A percentile compares a stretch with the other conserved stretches of the same genome.
Evolutionary conservation across 768 basidiomycete species (phyloP).

Genomic region (Tulasnella sp.): DNA sequence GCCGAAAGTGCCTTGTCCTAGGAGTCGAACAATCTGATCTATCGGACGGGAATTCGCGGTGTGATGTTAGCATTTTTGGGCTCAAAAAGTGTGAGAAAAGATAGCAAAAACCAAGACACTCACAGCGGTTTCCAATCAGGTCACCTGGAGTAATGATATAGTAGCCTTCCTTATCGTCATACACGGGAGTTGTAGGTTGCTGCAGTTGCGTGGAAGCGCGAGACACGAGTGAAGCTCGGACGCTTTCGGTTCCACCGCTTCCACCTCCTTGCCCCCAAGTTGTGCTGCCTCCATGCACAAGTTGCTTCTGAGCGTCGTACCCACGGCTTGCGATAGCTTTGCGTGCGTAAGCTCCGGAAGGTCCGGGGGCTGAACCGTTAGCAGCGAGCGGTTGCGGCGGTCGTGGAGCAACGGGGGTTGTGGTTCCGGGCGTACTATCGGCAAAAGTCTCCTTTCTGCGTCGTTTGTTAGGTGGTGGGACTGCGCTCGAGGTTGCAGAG

Average conservation of each 20-base stretch:
- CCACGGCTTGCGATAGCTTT: slow-evolving; percentile 35
- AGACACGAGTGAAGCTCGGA: slow-evolving; percentile 41
- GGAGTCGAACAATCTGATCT: slow-evolving; percentile 90
- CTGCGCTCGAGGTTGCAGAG: slow-evolving; percentile 52
- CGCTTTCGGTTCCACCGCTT: slow-evolving; percentile 33
- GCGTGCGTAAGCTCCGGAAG: slow-evolving; percentile 34
- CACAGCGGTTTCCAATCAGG: slow-evolving; percentile 83
- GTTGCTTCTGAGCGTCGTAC: slow-evolving; percentile 32
- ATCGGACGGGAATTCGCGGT: slow-evolving; percentile 33
- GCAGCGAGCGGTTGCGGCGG: slow-evolving; percentile 56
- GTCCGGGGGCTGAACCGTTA: slow-evolving; percentile 41
- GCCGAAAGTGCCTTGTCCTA: slow-evolving; percentile 98
- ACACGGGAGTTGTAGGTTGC: slow-evolving; percentile 65
- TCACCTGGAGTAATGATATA: slow-evolving; percentile 94
- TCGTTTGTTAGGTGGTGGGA: slow-evolving; percentile 76
- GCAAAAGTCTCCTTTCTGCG: slow-evolving; percentile 77
- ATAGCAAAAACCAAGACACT: slow-evolving; percentile 42
- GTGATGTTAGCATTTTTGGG: slow-evolving; percentile 18
- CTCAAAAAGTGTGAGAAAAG: slow-evolving; percentile 32
- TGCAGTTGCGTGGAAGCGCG: slow-evolving; percentile 41
- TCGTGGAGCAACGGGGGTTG: slow-evolving; percentile 63
- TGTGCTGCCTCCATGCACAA: slow-evolving; percentile 4
- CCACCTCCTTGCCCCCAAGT: slow-evolving; percentile 18
- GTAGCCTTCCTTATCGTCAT: slow-evolving; percentile 98
- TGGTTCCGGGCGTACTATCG: slow-evolving; percentile 59